These are phyloP conservation scores for Pestalotiopsis sp. DNA, from an alignment of 2,329 filamentous ascomycete genomes.

Conservation along the genomic window DNA sequence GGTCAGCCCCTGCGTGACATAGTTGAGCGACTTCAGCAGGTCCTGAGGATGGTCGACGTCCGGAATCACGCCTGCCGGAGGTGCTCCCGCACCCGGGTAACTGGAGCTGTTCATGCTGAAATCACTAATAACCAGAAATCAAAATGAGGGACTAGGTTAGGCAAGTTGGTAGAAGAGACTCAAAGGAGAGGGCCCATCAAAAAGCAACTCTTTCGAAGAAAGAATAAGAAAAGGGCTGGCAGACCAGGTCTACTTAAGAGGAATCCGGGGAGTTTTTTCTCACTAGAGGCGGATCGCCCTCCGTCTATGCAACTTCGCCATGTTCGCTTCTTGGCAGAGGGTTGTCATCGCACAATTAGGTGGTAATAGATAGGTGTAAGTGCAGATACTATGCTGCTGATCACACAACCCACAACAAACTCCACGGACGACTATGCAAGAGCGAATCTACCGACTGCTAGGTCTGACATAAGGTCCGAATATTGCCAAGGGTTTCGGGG, in stretches of 20 bases:
- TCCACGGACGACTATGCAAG: background rate
- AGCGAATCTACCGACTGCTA: background rate
- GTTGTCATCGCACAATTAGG: background rate
- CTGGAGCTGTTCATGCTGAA: background rate
- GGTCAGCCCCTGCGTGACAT: conserved; percentile 28
- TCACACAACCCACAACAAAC: background rate
- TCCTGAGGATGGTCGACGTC: conserved; percentile 27
- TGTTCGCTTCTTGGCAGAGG: background rate
- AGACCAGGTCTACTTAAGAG: background rate
- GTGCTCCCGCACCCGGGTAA: conserved; percentile 21
- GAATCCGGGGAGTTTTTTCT: background rate
- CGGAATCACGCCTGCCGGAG: conserved; percentile 24
- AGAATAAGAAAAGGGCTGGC: background rate
- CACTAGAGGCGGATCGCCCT: background rate
- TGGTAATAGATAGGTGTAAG: background rate
- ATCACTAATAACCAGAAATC: background rate
- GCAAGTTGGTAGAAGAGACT: background rate
- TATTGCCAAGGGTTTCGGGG: background rate
- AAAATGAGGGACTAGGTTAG: background rate
- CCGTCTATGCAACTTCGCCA: background rate
- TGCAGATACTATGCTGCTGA: background rate
- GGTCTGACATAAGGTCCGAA: background rate
- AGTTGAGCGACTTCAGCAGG: conserved; percentile 26
- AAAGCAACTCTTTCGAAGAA: background rate
- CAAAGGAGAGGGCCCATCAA: background rate